Evolutionary conservation across 2,329 filamentous ascomycete genomes (phyloP), one percentile per base, ranked within the genome.

Genomic region (Fusarium anguioides): DNA sequence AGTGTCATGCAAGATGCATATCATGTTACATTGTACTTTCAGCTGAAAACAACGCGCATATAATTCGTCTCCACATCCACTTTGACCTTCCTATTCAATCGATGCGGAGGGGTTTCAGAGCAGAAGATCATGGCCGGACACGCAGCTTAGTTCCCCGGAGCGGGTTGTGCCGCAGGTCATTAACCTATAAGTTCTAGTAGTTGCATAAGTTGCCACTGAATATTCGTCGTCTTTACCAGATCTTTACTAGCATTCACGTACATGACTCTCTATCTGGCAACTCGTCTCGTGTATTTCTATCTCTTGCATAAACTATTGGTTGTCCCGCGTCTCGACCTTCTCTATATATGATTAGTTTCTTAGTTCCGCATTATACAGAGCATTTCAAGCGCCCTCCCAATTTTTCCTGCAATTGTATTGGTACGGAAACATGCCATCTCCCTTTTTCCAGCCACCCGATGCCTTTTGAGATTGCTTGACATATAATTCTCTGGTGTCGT

Each of bases 1-100:
- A 21, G 40, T 33, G 21, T 33, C 40, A 52, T 35, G 40, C 29
- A 27, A 21, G 8, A 9, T 40, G 21, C 24, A 35, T 47, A 21
- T 26, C 14, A 47, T 14, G 49, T 52, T 47, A 24, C 49, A 47
- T 47, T n/a, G 27, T 47, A 18, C 47, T 35, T 47, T 52, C 40
- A 52, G 49, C 49, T 52, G 27, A 33, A 17, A 33, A 10, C 11
- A 9, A 10, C 21, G 24, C 14, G 21, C 40, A 12, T 23, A 26
- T 26, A 14, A 26, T 24, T 27, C 15, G 27, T 10, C 15, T 47
- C 40, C 41, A 26, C n/a, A 35, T 7, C 20, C 5, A 14, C 12
- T 21, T 35, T 18, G 20, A 52, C 27, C 40, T 52, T 35, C 49
- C 49, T 47, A 21, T 35, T 52, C 10, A 6, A 52, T 35, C 8